A percentile compares a stretch with the other conserved stretches of the same genome.
Conservation (phyloP, 1,139 yeast genomes). For the Geotrichum klebahnii region DNA sequence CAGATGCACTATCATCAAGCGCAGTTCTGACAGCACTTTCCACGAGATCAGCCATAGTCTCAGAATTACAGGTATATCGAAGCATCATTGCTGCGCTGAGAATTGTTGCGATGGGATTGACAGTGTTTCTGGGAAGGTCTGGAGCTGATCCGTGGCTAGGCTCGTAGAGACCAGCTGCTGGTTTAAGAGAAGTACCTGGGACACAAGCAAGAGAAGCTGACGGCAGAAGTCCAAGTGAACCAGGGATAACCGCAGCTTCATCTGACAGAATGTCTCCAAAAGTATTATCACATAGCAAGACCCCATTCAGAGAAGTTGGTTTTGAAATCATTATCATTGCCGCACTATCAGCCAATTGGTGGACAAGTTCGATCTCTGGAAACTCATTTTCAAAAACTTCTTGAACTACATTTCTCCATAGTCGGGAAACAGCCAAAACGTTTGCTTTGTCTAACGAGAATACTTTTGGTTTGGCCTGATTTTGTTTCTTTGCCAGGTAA, state of each 20-base stretch:
- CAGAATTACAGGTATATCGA: slow-evolving; percentile 65
- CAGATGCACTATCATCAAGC: slow-evolving; percentile 47
- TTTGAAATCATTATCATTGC: slow-evolving; percentile 80
- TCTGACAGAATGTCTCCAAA: slow-evolving; percentile 86
- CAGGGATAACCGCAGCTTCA: slow-evolving; percentile 85
- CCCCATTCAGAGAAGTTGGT: slow-evolving; percentile 76
- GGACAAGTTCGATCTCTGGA: slow-evolving; percentile 68
- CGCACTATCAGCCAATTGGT: slow-evolving; percentile 83
- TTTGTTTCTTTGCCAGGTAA: slow-evolving; percentile 69
- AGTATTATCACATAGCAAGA: slow-evolving; percentile 76
- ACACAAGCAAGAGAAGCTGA: slow-evolving; percentile 81
- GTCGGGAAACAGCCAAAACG: slow-evolving; percentile 77
- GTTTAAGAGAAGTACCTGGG: slow-evolving; percentile 59
- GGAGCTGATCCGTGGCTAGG: slow-evolving; percentile 97
- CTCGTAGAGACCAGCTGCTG: slow-evolving; percentile 79
- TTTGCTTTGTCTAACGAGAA: slow-evolving; percentile 88
- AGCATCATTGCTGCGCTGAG: slow-evolving; percentile 85
- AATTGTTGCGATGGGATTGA: slow-evolving; percentile 82
- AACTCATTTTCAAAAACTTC: slow-evolving; percentile 67
- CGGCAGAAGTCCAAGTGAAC: slow-evolving; percentile 78
- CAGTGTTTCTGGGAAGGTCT: slow-evolving; percentile 71
- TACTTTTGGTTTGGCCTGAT: slow-evolving; percentile 66
- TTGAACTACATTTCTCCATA: slow-evolving; percentile 81
- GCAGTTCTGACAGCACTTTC: slow-evolving; percentile 72
- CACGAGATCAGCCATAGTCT: slow-evolving; percentile 65